Percentiles rank a stretch among this genome's conserved stretches.
Evolutionary conservation across 257 asterid genomes (phyloP).

Genomic region (Rehmannia glutinosa): DNA sequence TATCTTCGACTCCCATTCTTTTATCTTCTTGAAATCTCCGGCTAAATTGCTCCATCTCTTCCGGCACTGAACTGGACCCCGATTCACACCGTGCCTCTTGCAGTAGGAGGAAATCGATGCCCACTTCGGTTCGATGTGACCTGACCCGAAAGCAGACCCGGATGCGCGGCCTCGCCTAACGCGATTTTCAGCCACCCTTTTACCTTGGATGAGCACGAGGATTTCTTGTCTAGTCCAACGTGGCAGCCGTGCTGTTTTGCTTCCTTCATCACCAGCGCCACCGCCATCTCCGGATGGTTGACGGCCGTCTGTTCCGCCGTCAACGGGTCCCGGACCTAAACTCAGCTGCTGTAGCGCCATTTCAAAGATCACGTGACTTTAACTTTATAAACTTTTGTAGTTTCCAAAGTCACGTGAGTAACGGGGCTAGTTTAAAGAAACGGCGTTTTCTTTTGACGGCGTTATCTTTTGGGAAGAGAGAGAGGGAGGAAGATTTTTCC

Average conservation of each 20-base stretch:
- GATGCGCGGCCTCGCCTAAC: constrained; percentile 60
- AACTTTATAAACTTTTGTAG: constrained; percentile 16
- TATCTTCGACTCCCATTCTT: constrained; percentile 70
- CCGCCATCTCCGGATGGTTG: constrained; percentile 33
- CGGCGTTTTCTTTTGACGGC: constrained; percentile 51
- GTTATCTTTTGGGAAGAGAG: constrained; percentile 5
- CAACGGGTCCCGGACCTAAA: constrained; percentile 46
- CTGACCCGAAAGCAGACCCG: constrained; percentile 60
- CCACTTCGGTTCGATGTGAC: constrained; percentile 87
- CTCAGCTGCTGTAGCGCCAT: constrained; percentile 65
- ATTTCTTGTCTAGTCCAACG: constrained; percentile 95
- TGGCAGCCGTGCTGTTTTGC: constrained; percentile 64
- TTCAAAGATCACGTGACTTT: constrained; percentile 30
- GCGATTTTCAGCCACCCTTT: constrained; percentile 67
- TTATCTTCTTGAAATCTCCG: constrained; percentile 86
- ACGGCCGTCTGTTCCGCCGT: constrained; percentile 58
- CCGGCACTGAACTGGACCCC: constrained; percentile 96
- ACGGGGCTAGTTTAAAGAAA: constrained; percentile 19
- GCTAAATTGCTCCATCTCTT: constrained; percentile 94
- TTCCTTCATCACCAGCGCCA: constrained; percentile 39
- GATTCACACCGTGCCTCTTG: constrained; percentile 78
- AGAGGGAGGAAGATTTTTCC: background rate
- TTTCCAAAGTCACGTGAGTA: constrained; percentile 39
- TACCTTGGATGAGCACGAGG: constrained; percentile 81
- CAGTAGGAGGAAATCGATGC: constrained; percentile 87